Percentiles rank a stretch among this genome's conserved stretches.
These are phyloP conservation scores for Hypericum perforatum DNA, from an alignment of 345 rosid genomes.

Conservation along the genomic window DNA sequence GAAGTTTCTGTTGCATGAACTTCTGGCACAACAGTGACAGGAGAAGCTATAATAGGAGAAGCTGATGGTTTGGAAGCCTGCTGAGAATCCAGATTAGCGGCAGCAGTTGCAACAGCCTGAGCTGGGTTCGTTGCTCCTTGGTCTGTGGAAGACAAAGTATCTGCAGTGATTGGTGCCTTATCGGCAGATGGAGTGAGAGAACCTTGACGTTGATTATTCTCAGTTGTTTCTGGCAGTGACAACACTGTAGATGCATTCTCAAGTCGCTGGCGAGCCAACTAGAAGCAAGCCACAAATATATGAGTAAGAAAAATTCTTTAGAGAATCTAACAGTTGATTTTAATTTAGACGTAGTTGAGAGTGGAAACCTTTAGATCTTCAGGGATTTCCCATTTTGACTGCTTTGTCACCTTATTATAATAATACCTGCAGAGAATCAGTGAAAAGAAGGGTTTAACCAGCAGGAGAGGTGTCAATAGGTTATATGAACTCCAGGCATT, in stretches of 20 bases:
- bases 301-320: slow-evolving; percentile 6
- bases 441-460: slow-evolving; percentile 5
- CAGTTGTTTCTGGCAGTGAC: slow-evolving; percentile 24
- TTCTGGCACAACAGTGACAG: slow-evolving; percentile 22
- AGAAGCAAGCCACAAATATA: slow-evolving; percentile 15
- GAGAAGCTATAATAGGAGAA: slow-evolving; percentile 31
- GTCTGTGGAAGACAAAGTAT: slow-evolving; percentile 27
- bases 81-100: slow-evolving; percentile 27
- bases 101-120: slow-evolving; percentile 32
- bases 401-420: slow-evolving; percentile 76
- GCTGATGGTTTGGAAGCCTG: slow-evolving; percentile 31
- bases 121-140: slow-evolving; percentile 46
- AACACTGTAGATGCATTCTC: slow-evolving; percentile 31
- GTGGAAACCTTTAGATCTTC: slow-evolving; percentile 72
- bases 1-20: slow-evolving; percentile 28
- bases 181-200: slow-evolving; percentile 19
- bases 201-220: slow-evolving; percentile 17
- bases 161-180: slow-evolving; percentile 29
- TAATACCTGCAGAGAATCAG: slow-evolving; percentile 50
- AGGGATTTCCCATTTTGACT: slow-evolving; percentile 87
- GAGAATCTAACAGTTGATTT: not conserved
- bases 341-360: slow-evolving; percentile 4
- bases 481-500: slow-evolving; percentile 5
- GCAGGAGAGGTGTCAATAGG: slow-evolving; percentile 12
- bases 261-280: slow-evolving; percentile 81